Percentiles rank a stretch among this genome's conserved stretches.
These are phyloP conservation scores for Taphrina communis DNA, from an alignment of 1,139 yeast species.

Conservation along the genomic window DNA sequence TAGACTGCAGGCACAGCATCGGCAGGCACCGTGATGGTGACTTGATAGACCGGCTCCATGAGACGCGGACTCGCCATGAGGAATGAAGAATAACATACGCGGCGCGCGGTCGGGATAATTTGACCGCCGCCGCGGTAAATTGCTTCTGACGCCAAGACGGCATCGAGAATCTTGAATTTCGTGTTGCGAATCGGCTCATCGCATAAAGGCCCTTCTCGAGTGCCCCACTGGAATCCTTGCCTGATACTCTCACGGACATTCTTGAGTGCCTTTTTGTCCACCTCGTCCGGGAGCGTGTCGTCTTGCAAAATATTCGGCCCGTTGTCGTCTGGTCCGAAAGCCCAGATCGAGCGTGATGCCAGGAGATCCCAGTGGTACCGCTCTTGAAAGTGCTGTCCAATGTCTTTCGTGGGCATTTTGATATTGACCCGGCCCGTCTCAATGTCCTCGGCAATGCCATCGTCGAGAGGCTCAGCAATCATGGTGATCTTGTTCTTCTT, in stretches of 20 bases:
- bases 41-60: constrained; percentile 80
- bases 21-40: constrained; percentile 64
- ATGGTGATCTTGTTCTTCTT: constrained; percentile 67
- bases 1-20: constrained; percentile 59
- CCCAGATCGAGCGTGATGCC: constrained; percentile 83
- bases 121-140: constrained; percentile 69
- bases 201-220: constrained; percentile 86
- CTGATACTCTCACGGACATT: constrained; percentile 62
- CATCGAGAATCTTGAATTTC: constrained; percentile 73
- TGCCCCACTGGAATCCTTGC: constrained; percentile 85
- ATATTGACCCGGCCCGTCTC: constrained; percentile 59
- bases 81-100: constrained; percentile 83
- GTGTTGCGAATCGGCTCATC: constrained; percentile 79
- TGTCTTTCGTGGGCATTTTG: constrained; percentile 53
- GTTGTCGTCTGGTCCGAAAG: constrained; percentile 68
- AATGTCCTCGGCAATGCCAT: constrained; percentile 63
- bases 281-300: constrained; percentile 77
- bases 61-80: constrained; percentile 78
- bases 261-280: constrained; percentile 61
- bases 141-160: constrained; percentile 59
- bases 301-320: constrained; percentile 70
- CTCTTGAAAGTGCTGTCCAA: constrained; percentile 63
- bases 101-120: constrained; percentile 78
- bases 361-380: constrained; percentile 81
- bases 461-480: constrained; percentile 76